Evolutionary conservation across 352 stramenopile species (phyloP), one percentile per base, ranked within the genome.

Genomic region (Phytophthora pisi): DNA sequence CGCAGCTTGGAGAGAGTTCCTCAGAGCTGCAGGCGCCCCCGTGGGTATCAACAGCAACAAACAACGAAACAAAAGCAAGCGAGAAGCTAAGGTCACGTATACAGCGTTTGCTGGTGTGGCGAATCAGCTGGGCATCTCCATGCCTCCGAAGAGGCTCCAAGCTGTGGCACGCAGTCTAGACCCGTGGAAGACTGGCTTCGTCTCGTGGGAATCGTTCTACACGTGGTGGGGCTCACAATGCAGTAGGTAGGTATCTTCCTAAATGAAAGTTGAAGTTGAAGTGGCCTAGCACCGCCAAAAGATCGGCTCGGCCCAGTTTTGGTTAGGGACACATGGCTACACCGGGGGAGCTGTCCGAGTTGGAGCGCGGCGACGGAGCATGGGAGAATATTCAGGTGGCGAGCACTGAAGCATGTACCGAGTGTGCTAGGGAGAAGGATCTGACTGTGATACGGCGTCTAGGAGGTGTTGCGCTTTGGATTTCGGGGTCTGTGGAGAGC

Each of bases 371-470:
- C 20, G 69, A 87, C 61, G 82, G 82, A 66, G 51, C 61, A 24
- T 91, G 80, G 82, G 82, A 91, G 53, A 91, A 89, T 58, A 89
- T 91, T 56, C 80, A 89, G 74, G 82, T 87, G 20, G 28, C 10
- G 8, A 3, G 16, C 38, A 1, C 38, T 46, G 13, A 16, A 4
- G 5, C 38, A 5, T 7, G 5, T 20, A 20, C 13, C 38, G 34
- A 40, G 10, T 20, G 38, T 20, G 38, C 38, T 42, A 42, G 10
- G 13, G 16, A 45, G 16, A 20, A 9, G 11, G 5, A 3, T 23
- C 50, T 64, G 26, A 23, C 5, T 43, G 8, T 51, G 7, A 24
- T 26, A 7, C 26, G 42, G 36, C 3, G 47, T n/a, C 15, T 18
- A 89, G 79, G 77, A 84, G 2, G 76, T 90, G 38, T 58, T 90